Conservation (phyloP, 352 stramenopile species). For the Phytophthora pini region DNA sequence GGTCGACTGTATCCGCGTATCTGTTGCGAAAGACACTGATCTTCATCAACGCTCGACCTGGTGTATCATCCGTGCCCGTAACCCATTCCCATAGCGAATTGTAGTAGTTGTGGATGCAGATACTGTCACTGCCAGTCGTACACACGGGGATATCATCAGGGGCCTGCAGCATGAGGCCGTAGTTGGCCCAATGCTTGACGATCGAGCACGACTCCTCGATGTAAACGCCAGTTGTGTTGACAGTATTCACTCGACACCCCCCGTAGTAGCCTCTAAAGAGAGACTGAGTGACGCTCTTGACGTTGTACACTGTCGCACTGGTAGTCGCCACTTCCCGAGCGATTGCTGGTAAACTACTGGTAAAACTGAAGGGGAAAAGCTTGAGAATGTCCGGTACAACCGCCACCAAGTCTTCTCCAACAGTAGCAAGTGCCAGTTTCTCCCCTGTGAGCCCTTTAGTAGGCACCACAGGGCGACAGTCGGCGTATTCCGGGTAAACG, state of each 20-base stretch:
- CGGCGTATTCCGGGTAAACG: conserved; percentile 34
- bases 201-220: conserved; percentile 27
- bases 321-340: conserved; percentile 10
- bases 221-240: conserved; percentile 36
- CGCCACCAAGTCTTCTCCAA: conserved; percentile 24
- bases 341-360: conserved; percentile 22
- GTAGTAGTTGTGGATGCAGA: conserved; percentile 45
- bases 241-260: conserved; percentile 21
- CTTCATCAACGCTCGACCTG: conserved; percentile 30
- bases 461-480: conserved; percentile 22
- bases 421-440: conserved; percentile 23
- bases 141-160: conserved; percentile 39
- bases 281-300: conserved; percentile 25
- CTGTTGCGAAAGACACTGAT: conserved; percentile 34
- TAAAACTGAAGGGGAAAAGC: conserved; percentile 35
- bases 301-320: conserved; percentile 26
- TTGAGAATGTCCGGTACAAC: conserved; percentile 34
- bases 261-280: conserved; percentile 36
- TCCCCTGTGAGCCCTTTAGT: conserved; percentile 17
- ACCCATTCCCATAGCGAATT: conserved; percentile 44
- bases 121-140: conserved; percentile 19
- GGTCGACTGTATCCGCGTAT: conserved; percentile 27
- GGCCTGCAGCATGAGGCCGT: conserved; percentile 36
- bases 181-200: conserved; percentile 31
- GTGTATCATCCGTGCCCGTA: conserved; percentile 11